A percentile compares a stretch with the other conserved stretches of the same genome.
These are phyloP conservation scores for Talaromyces sp. DNA, from an alignment of 2,329 filamentous ascomycete species.

Conservation along the genomic window DNA sequence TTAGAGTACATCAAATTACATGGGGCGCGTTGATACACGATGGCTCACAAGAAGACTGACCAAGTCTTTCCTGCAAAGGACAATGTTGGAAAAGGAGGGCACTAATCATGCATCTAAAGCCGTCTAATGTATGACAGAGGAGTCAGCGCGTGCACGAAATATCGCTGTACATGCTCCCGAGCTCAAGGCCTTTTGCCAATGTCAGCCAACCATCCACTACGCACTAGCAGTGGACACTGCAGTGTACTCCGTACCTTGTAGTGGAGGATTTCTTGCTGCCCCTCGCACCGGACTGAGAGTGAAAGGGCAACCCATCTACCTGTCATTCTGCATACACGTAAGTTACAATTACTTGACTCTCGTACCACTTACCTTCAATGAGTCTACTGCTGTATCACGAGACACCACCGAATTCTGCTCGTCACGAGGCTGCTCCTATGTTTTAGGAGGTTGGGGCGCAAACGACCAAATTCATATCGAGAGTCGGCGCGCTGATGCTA, in stretches of 20 bases:
- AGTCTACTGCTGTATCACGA: not conserved
- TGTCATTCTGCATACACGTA: not conserved
- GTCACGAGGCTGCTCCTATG: not conserved
- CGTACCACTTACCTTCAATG: not conserved
- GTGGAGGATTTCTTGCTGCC: not conserved
- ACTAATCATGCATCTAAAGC: slow-evolving; percentile 9
- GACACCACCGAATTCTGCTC: not conserved
- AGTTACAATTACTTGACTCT: not conserved
- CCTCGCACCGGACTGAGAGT: slow-evolving; percentile 8
- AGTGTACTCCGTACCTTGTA: not conserved
- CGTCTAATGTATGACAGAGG: slow-evolving; percentile 14
- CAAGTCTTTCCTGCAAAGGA: not conserved
- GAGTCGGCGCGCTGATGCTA: not conserved
- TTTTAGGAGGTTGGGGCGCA: not conserved
- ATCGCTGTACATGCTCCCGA: slow-evolving; percentile 2
- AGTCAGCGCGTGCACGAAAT: slow-evolving; percentile 15
- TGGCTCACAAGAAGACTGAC: not conserved
- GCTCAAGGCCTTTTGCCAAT: slow-evolving; percentile 11
- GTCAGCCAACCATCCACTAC: slow-evolving; percentile 5
- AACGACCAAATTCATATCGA: not conserved
- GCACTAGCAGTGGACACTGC: not conserved
- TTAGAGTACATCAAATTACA: not conserved
- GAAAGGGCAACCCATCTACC: not conserved
- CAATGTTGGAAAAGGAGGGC: not conserved
- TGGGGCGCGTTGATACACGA: not conserved